Conservation (phyloP, 2,329 filamentous ascomycete genomes). For the Phoma herbarum region DNA sequence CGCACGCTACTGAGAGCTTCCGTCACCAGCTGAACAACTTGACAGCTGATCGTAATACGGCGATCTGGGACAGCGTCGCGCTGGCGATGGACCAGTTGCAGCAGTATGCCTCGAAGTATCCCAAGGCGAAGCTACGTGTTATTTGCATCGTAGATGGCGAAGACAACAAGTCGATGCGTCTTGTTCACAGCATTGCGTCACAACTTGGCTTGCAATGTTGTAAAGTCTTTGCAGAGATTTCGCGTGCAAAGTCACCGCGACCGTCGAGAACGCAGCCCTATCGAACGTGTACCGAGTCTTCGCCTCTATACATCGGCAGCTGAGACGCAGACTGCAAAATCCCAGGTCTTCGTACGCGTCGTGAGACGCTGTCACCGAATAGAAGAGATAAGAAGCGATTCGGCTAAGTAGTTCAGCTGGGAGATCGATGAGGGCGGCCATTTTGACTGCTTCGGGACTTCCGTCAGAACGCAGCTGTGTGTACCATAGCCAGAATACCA, state of each 20-base stretch:
- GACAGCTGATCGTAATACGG: too few relatives aligned
- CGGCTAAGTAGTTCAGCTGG: conserved; percentile 1
- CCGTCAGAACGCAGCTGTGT: not conserved
- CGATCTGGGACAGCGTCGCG: too few relatives aligned
- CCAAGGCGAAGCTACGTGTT: too few relatives aligned
- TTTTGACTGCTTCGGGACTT: not conserved
- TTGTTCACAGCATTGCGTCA: too few relatives aligned
- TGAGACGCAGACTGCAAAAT: conserved; percentile 3
- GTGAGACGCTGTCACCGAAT: not conserved
- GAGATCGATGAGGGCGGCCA: not conserved
- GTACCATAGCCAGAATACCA: not conserved
- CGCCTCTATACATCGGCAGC: not conserved
- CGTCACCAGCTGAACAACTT: too few relatives aligned
- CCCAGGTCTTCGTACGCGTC: not conserved
- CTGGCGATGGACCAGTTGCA: too few relatives aligned
- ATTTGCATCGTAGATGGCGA: too few relatives aligned
- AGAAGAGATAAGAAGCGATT: not conserved
- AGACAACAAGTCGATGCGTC: too few relatives aligned
- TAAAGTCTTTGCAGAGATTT: not conserved
- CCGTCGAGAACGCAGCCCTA: not conserved
- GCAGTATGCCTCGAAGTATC: too few relatives aligned
- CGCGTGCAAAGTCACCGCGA: not conserved
- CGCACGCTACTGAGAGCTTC: too few relatives aligned
- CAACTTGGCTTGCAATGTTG: not conserved
- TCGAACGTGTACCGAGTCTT: not conserved